Evolutionary conservation across 352 stramenopile species (phyloP).

Genomic region (Globisporangium rhizosaccharum): DNA sequence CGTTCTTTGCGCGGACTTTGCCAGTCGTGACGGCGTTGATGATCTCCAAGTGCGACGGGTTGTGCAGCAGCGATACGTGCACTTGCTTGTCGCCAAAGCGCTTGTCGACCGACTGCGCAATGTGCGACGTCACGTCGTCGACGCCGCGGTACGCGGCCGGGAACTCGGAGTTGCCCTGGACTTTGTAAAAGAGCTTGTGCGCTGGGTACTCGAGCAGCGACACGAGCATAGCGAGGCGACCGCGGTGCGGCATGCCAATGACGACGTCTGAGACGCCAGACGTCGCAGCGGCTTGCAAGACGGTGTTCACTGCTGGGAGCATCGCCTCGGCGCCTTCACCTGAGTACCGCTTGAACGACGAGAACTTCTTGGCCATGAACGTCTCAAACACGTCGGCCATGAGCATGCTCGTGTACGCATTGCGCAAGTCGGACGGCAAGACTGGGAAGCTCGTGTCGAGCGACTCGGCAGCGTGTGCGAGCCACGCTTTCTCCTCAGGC

Average conservation of each 20-base stretch:
- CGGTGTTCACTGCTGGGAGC: conserved; percentile 65
- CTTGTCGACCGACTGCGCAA: conserved; percentile 73
- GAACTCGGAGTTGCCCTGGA: conserved; percentile 75
- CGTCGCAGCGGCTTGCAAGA: conserved; percentile 48
- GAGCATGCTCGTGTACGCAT: conserved; percentile 75
- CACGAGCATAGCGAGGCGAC: conserved; percentile 71
- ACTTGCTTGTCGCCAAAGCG: conserved; percentile 46
- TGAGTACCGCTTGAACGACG: conserved; percentile 85
- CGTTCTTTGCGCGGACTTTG: conserved; percentile 82
- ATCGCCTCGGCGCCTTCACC: conserved; percentile 82
- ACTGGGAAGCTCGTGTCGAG: conserved; percentile 38
- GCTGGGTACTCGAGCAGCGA: conserved; percentile 74
- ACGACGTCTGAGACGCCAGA: conserved; percentile 64
- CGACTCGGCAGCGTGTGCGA: conserved; percentile 50
- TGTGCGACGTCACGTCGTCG: conserved; percentile 85
- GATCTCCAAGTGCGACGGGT: conserved; percentile 86
- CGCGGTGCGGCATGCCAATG: conserved; percentile 85
- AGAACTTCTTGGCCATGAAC: conserved; percentile 85
- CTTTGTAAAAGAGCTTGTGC: conserved; percentile 81
- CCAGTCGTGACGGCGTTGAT: conserved; percentile 82
- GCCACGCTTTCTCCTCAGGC: conserved; percentile 58
- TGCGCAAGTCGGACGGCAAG: conserved; percentile 62
- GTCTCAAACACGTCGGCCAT: conserved; percentile 79
- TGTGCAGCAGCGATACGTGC: conserved; percentile 83
- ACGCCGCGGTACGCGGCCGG: conserved; percentile 48